These are phyloP conservation scores for Globisporangium nodosum DNA, from an alignment of 352 stramenopile genomes.

Conservation along the genomic window DNA sequence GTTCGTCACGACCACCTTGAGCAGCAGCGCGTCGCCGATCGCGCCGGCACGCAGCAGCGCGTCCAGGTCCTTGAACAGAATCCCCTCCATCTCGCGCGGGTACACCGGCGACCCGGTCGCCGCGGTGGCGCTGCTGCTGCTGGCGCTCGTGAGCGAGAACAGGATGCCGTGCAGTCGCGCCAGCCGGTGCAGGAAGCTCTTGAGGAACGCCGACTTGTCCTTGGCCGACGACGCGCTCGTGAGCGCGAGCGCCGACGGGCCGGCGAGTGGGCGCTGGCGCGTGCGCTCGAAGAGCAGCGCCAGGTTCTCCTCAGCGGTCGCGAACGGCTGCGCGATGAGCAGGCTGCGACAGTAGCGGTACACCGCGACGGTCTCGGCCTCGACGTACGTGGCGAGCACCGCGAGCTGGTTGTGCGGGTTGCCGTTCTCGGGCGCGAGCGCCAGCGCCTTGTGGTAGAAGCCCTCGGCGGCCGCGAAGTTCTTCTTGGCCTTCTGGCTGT, in stretches of 20 bases:
- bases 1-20: slow-evolving; percentile 79
- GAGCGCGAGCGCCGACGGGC: slow-evolving; percentile 23
- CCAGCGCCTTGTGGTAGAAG: slow-evolving; percentile 69
- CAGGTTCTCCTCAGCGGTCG: slow-evolving; percentile 86
- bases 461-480: slow-evolving; percentile 67
- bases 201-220: slow-evolving; percentile 81
- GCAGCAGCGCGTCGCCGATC: slow-evolving; percentile 65
- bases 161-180: slow-evolving; percentile 83
- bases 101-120: slow-evolving; percentile 21
- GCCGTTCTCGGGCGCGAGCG: slow-evolving; percentile 66
- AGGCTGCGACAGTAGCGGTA: slow-evolving; percentile 89
- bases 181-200: slow-evolving; percentile 84
- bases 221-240: slow-evolving; percentile 41
- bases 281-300: slow-evolving; percentile 86
- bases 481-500: slow-evolving; percentile 83
- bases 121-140: not conserved
- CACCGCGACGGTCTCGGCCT: slow-evolving; percentile 87
- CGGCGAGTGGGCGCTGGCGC: slow-evolving; percentile 57
- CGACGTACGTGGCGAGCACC: slow-evolving; percentile 81
- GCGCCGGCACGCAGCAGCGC: slow-evolving; percentile 49
- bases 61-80: slow-evolving; percentile 56
- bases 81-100: slow-evolving; percentile 59
- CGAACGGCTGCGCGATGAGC: slow-evolving; percentile 79
- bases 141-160: slow-evolving; percentile 45
- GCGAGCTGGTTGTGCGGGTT: slow-evolving; percentile 86